phyloP scores from a whole-genome alignment of 495 filamentous ascomycete species.

The Saxispiralis lemnorum region DNA sequence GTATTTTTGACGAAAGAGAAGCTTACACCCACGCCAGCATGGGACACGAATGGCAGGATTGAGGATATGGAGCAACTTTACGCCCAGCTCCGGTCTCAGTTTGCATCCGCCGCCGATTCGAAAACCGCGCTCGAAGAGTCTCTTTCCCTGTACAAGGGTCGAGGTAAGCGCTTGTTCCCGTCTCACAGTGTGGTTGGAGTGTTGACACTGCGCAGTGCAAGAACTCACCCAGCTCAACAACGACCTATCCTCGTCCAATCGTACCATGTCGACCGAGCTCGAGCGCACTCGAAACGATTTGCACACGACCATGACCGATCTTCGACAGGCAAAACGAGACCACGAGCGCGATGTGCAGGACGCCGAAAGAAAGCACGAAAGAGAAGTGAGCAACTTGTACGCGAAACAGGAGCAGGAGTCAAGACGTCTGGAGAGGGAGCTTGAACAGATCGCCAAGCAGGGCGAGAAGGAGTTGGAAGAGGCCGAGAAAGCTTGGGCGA shows the following conservation, averaged over 20 bases:
- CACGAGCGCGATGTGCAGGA: conserved; percentile 45
- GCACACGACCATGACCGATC: conserved; percentile 22
- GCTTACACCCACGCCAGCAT: conserved; percentile 44
- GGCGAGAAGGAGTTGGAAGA: conserved; percentile 18
- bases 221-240: conserved; percentile 45
- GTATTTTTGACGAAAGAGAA: conserved; percentile 52
- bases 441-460: conserved; percentile 18
- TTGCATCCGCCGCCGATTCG: conserved; percentile 43
- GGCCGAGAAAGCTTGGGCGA: conserved; percentile 14
- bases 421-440: conserved; percentile 17
- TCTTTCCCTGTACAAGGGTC: conserved; percentile 49
- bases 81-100: conserved; percentile 38
- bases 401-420: conserved; percentile 17
- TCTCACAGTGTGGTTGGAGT: no score
- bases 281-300: conserved; percentile 36
- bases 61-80: conserved; percentile 48
- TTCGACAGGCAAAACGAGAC: conserved; percentile 35
- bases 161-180: no score
- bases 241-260: conserved; percentile 38
- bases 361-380: conserved; percentile 23
- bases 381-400: conserved; percentile 20
- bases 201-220: conserved; percentile 31
- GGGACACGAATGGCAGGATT: conserved; percentile 52
- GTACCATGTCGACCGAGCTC: conserved; percentile 39
- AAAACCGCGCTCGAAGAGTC: conserved; percentile 48